These are phyloP conservation scores for Murraya koenigii DNA, from an alignment of 345 rosid genomes.

Conservation along the genomic window DNA sequence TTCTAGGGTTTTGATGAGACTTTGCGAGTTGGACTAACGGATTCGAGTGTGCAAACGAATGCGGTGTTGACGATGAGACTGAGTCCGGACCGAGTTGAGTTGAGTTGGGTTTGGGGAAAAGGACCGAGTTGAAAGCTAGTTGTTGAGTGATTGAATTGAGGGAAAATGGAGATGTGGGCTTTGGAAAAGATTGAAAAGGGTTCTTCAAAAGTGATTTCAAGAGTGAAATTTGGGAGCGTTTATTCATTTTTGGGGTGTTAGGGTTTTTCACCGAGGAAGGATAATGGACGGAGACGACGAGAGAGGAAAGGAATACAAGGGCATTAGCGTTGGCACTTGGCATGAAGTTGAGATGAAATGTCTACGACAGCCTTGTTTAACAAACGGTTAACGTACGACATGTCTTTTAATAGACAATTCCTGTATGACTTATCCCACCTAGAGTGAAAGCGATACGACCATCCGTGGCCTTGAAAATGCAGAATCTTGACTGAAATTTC, in stretches of 20 bases:
- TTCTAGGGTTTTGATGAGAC: constrained; percentile 19
- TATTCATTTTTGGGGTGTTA: constrained; percentile 27
- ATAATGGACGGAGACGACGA: background rate
- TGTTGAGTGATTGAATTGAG: constrained; percentile 9
- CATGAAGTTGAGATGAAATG: no score
- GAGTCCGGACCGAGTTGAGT: constrained; percentile 17
- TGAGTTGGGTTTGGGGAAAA: background rate
- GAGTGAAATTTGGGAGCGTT: constrained; percentile 35
- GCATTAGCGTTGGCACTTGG: no score
- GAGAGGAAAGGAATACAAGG: background rate
- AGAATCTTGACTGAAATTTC: no score
- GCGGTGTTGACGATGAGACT: constrained; percentile 6
- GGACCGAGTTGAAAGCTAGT: background rate
- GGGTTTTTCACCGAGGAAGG: background rate
- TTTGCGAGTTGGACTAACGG: background rate
- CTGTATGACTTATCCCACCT: no score
- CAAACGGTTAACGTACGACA: no score
- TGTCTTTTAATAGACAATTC: accelerated
- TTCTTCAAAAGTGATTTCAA: constrained; percentile 28
- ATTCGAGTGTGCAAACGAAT: constrained; percentile 8
- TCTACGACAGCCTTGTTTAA: no score
- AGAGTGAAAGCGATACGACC: no score
- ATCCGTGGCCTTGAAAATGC: no score
- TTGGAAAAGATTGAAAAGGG: constrained; percentile 25
- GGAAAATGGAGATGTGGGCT: constrained; percentile 17